A percentile compares a stretch with the other conserved stretches of the same genome.
Evolutionary conservation across 352 stramenopile species (phyloP).

Genomic region (Hyaloperonospora arabidopsidis): DNA sequence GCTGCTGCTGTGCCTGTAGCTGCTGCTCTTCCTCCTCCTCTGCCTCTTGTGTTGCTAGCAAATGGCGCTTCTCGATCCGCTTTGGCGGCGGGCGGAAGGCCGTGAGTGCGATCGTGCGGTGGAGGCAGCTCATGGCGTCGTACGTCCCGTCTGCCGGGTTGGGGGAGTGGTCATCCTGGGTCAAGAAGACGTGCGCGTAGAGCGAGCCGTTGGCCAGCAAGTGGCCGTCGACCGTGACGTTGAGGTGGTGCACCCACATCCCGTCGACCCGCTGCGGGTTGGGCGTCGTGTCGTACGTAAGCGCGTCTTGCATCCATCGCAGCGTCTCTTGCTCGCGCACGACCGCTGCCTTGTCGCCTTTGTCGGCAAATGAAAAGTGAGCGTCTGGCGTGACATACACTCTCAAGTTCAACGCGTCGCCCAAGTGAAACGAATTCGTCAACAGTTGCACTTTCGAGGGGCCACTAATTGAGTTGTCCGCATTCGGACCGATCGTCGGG

Average conservation of each 20-base stretch:
- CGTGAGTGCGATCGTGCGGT: constrained; percentile 55
- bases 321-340: constrained; percentile 48
- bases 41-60: constrained; percentile 31
- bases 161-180: constrained; percentile 57
- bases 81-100: constrained; percentile 71
- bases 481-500: constrained; percentile 11
- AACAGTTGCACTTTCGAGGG: constrained; percentile 17
- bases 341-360: constrained; percentile 17
- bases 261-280: constrained; percentile 48
- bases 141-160: constrained; percentile 59
- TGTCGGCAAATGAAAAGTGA: constrained; percentile 44
- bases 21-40: constrained; percentile 1
- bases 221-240: constrained; percentile 66
- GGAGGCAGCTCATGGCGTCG: constrained; percentile 42
- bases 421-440: constrained; percentile 52
- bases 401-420: constrained; percentile 44
- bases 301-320: constrained; percentile 46
- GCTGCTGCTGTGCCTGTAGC: constrained; percentile 1
- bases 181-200: constrained; percentile 83
- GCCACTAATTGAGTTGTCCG: constrained; percentile 16
- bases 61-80: constrained; percentile 69
- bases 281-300: constrained; percentile 41
- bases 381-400: constrained; percentile 56
- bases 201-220: constrained; percentile 68
- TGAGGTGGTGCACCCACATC: constrained; percentile 41